A percentile compares a stretch with the other conserved stretches of the same genome.
phyloP scores from a whole-genome alignment of 2,329 filamentous ascomycete genomes.

The Nothophoma quercina region DNA sequence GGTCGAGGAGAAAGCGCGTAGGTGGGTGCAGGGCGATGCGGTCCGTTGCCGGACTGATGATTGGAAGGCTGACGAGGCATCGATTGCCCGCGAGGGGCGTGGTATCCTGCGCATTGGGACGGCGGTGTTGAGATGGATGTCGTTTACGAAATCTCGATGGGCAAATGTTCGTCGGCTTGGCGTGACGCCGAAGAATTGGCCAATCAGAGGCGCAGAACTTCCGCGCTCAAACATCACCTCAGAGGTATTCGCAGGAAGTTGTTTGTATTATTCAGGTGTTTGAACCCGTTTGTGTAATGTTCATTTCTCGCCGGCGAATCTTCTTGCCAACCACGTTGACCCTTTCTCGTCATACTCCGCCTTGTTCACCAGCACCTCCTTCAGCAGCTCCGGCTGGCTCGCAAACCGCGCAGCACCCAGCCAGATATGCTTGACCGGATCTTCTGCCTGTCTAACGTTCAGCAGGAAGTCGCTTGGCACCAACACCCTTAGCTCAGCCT shows the following conservation, averaged over 20 bases:
- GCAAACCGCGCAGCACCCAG: constrained; percentile 82
- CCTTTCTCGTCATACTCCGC: constrained; percentile 92
- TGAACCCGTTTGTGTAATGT: too few relatives aligned
- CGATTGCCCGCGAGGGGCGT: constrained; percentile 45
- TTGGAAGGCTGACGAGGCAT: constrained; percentile 24
- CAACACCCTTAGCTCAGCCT: constrained; percentile 73
- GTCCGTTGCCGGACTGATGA: constrained; percentile 24
- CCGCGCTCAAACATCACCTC: neutral
- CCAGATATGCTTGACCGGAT: constrained; percentile 85
- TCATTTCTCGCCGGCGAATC: constrained; percentile 60
- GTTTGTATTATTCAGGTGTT: neutral
- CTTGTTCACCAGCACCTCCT: constrained; percentile 77
- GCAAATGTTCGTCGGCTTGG: constrained; percentile 25
- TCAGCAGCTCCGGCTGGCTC: constrained; percentile 68
- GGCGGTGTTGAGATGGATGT: constrained; percentile 30
- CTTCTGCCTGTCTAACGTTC: constrained; percentile 64
- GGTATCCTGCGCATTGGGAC: constrained; percentile 50
- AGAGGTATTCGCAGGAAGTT: neutral
- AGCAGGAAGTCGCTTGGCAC: constrained; percentile 43
- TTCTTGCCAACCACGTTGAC: constrained; percentile 72
- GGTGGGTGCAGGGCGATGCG: constrained; percentile 26
- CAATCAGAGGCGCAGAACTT: constrained; percentile 28
- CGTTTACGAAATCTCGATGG: constrained; percentile 18
- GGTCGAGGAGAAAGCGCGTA: constrained; percentile 42
- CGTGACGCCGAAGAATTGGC: constrained; percentile 26